Base-by-base conservation (phyloP, 495 filamentous ascomycete genomes). In the Venustampulla echinocandica region DNA sequence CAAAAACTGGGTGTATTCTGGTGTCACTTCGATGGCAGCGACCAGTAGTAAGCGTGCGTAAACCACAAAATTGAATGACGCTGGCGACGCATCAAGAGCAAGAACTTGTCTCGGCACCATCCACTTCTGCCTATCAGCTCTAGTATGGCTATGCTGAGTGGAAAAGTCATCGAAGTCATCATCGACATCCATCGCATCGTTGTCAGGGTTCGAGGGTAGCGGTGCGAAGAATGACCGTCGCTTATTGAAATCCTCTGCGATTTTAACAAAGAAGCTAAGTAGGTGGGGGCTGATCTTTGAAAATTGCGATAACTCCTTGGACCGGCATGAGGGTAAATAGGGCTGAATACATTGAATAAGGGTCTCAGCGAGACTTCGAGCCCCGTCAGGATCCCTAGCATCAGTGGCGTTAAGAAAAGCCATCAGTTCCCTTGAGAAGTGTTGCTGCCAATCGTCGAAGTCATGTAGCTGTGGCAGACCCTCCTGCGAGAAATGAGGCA, bases 151-250 rank as follows among this genome's bases (percentile, higher is more conserved):
- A 37, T 59, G 56, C 37, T 79, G 70, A 2, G 72, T 71, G 21
- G 78, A 74, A 21, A 88, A 80, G 11, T 82, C 77, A 52, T 54
- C 44, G 34, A 66, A 52, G 54, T 90, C 81, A 25, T 66, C 62
- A 10, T 35, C 25, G 20, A 23, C 42, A 10, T 28, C 19, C 37
- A 40, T 40, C 4, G 10, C 17, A 40, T 40, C 37, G 7, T 22
- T 23, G 17, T 40, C 37, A 23, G 20, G 17, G 7, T 5, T 6
- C 4, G 19, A 20, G 4, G 25, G 6, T 34, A 11, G 36, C 34
- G 24, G 44, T 38, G n/a, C 46, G 24, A 25, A 52, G 39, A 21
- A 40, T 27, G 38, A 28, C 47, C 47, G 6, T 27, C 18, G 46
- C 28, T 48, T 34, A 23, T 44, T 33, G 19, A 45, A 34, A 41